Evolutionary conservation across 1,139 yeast species (phyloP).

Genomic region (Scheffersomyces quercinus): DNA sequence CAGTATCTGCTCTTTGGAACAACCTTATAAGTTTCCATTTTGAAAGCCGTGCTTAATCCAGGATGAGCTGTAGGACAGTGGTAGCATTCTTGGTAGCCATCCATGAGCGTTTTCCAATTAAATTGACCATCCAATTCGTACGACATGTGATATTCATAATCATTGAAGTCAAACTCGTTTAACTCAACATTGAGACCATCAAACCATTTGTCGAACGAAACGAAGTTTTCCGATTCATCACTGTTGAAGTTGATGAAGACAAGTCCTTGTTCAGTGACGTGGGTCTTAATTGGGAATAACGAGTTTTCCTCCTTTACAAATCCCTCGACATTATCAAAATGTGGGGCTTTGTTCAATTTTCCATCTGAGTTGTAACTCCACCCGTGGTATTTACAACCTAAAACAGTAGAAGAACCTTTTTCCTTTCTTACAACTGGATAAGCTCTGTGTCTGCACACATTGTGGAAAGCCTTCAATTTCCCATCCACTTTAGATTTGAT

Average conservation of each 20-base stretch:
- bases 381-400: conserved; percentile 66
- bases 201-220: conserved; percentile 54
- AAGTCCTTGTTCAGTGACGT: conserved; percentile 56
- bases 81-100: conserved; percentile 66
- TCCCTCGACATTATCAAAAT: conserved; percentile 59
- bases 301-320: conserved; percentile 57
- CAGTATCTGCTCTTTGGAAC: conserved; percentile 60
- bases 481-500: conserved; percentile 54
- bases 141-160: conserved; percentile 66
- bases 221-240: conserved; percentile 32
- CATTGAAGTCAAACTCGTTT: conserved; percentile 57
- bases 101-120: conserved; percentile 69
- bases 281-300: conserved; percentile 54
- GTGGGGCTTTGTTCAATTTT: conserved; percentile 58
- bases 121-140: conserved; percentile 62
- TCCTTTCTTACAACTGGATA: conserved; percentile 61
- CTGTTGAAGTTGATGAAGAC: conserved; percentile 52
- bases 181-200: conserved; percentile 51
- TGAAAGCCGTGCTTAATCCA: conserved; percentile 56
- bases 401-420: conserved; percentile 54
- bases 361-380: conserved; percentile 66
- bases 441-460: conserved; percentile 65
- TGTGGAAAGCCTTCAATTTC: conserved; percentile 58
- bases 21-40: conserved; percentile 65
- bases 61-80: conserved; percentile 71